Evolutionary conservation across 805 yeast species (phyloP).

Genomic region (Kodamaea sagamina): DNA sequence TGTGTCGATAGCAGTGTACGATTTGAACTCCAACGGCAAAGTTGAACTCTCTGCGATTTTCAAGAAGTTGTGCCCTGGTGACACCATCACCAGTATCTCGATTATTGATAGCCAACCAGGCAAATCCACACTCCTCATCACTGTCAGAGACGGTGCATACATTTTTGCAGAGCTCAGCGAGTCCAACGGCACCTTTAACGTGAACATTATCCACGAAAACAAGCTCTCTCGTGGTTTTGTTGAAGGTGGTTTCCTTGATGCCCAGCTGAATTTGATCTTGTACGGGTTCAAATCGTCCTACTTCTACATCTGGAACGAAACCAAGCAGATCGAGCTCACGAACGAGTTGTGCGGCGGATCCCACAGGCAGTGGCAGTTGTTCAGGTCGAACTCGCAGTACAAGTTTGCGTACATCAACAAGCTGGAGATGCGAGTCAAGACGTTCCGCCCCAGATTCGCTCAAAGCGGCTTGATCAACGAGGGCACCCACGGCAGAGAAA

Average conservation of each 20-base stretch:
- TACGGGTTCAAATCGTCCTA: constrained; percentile 82
- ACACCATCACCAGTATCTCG: constrained; percentile 61
- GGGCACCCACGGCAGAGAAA: constrained; percentile 92
- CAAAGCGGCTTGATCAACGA: constrained; percentile 36
- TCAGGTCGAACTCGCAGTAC: constrained; percentile 20
- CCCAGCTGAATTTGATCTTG: constrained; percentile 50
- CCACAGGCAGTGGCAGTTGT: constrained; percentile 78
- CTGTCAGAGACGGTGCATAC: constrained; percentile 70
- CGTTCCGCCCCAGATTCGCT: constrained; percentile 22
- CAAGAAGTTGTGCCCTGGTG: constrained; percentile 62
- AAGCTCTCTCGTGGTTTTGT: constrained; percentile 73
- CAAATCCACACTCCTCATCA: constrained; percentile 39
- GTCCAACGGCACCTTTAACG: constrained; percentile 18
- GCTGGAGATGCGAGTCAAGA: constrained; percentile 45
- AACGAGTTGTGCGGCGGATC: constrained; percentile 87
- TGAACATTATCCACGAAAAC: constrained; percentile 51
- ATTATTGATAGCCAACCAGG: constrained; percentile 30
- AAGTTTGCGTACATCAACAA: constrained; percentile 60
- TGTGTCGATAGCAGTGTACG: constrained; percentile 63
- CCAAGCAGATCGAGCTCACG: constrained; percentile 66
- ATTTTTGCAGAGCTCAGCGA: constrained; percentile 33
- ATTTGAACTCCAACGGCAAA: constrained; percentile 26
- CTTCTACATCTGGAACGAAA: constrained; percentile 82
- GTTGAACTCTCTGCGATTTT: constrained; percentile 20
- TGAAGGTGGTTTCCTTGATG: constrained; percentile 64